A percentile compares a stretch with the other conserved stretches of the same genome.
phyloP scores from a whole-genome alignment of 139 green algal species.

The Tetratostichococcus sp. region DNA sequence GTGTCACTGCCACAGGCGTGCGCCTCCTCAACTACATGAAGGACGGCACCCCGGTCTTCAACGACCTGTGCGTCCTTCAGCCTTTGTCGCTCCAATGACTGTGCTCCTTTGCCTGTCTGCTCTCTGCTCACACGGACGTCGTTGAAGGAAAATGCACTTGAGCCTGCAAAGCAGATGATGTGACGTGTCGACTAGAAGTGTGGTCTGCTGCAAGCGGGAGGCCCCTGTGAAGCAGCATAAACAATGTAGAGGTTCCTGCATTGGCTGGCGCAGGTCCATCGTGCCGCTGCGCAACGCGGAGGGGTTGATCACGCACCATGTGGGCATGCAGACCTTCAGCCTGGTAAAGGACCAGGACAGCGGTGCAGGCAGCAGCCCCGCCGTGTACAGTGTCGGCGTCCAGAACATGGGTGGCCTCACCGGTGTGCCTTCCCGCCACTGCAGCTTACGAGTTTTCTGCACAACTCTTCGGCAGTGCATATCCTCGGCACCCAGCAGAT shows the following conservation, averaged over 20 bases:
- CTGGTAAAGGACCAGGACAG: not conserved
- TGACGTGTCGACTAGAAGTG: not conserved
- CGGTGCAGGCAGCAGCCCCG: too few species aligned
- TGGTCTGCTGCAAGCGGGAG: not conserved
- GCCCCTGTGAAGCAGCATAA: not conserved
- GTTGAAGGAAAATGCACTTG: too few species aligned
- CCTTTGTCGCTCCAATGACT: too few species aligned
- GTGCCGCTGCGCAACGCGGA: conserved; percentile 19
- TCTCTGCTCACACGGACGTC: too few species aligned
- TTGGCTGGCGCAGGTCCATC: conserved; percentile 1
- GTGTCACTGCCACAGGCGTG: too few species aligned
- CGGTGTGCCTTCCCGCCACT: not conserved
- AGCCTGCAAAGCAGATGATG: not conserved
- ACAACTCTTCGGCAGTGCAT: too few species aligned
- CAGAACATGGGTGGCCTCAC: not conserved
- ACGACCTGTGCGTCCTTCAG: conserved; percentile 7
- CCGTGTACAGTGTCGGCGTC: not conserved
- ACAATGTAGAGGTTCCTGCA: not conserved
- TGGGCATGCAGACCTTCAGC: conserved; percentile 14
- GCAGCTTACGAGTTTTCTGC: too few species aligned
- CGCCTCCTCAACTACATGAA: conserved; percentile 22
- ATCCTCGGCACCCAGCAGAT: too few species aligned
- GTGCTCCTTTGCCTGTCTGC: too few species aligned
- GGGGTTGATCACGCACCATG: conserved; percentile 24
- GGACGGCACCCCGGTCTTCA: conserved; percentile 16